These are phyloP conservation scores for Pisolithus tinctorius DNA, from an alignment of 768 basidiomycete species.

Conservation along the genomic window DNA sequence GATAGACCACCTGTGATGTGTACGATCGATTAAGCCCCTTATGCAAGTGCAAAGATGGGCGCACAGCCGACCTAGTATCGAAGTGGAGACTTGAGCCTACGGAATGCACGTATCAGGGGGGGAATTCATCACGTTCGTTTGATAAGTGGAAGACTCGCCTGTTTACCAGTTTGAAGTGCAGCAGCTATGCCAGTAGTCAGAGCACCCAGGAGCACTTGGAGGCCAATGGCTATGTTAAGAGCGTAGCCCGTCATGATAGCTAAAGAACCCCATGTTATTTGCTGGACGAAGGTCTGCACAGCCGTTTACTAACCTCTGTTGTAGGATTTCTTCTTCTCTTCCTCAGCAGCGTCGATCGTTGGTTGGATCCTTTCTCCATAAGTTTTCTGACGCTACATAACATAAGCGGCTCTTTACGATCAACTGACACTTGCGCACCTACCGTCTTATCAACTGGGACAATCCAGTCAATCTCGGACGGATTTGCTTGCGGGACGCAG, in stretches of 20 bases:
- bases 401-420: not conserved
- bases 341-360: slow-evolving; percentile 41
- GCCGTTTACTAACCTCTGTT: slow-evolving; percentile 30
- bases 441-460: slow-evolving; percentile 21
- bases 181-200: slow-evolving; percentile 62
- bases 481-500: not conserved
- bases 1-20: slow-evolving; percentile 47
- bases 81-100: slow-evolving; percentile 32
- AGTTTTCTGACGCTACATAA: slow-evolving; percentile 26
- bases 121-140: too few species aligned
- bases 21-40: not conserved
- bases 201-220: slow-evolving; percentile 60
- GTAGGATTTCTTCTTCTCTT: slow-evolving; percentile 42
- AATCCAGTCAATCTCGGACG: slow-evolving; percentile 19
- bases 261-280: slow-evolving; percentile 9
- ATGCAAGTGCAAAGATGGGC: not conserved
- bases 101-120: slow-evolving; percentile 1
- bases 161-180: slow-evolving; percentile 31
- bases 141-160: slow-evolving; percentile 26
- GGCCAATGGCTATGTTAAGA: slow-evolving; percentile 46
- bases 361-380: slow-evolving; percentile 48
- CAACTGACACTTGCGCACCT: slow-evolving; percentile 1
- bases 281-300: slow-evolving; percentile 1
- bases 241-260: slow-evolving; percentile 27
- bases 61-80: slow-evolving; percentile 30